These are phyloP conservation scores for Pseudogymnoascus sp. DNA, from an alignment of 2,329 filamentous ascomycete genomes.

Conservation along the genomic window DNA sequence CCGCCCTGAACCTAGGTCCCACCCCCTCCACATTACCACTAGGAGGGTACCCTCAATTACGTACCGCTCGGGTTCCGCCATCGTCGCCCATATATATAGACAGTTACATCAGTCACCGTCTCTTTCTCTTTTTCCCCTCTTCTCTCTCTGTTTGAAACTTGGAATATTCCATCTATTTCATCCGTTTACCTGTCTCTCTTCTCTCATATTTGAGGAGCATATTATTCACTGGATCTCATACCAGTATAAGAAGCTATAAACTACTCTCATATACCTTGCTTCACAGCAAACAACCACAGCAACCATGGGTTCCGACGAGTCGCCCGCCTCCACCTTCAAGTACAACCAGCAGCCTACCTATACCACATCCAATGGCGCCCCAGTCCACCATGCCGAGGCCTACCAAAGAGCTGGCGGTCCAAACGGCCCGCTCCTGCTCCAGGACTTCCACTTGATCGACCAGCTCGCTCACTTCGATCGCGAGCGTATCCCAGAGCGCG, in stretches of 20 bases:
- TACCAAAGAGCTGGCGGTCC: conserved; percentile 45
- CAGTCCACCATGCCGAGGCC: conserved; percentile 46
- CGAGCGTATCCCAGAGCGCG: conserved; percentile 44
- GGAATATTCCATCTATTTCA: conserved; percentile 1
- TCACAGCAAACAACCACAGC: conserved; percentile 11
- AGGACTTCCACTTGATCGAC: conserved; percentile 60
- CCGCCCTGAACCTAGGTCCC: not conserved
- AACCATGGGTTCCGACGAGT: conserved; percentile 39
- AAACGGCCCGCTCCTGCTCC: conserved; percentile 53
- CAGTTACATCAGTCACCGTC: not conserved
- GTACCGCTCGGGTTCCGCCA: not conserved
- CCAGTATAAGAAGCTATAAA: not conserved
- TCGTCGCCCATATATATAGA: conserved; percentile 4
- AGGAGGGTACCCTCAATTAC: conserved; percentile 6
- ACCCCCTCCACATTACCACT: not conserved
- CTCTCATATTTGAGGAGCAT: not conserved
- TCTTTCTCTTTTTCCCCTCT: not conserved
- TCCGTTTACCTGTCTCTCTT: not conserved
- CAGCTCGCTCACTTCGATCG: conserved; percentile 49
- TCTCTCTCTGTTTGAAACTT: not conserved
- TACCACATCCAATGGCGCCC: conserved; percentile 53
- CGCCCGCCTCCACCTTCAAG: conserved; percentile 40
- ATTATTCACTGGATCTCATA: not conserved
- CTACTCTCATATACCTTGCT: not conserved
- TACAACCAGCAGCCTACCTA: conserved; percentile 53